phyloP scores from a whole-genome alignment of 768 basidiomycete species.

The Vararia minispora region DNA sequence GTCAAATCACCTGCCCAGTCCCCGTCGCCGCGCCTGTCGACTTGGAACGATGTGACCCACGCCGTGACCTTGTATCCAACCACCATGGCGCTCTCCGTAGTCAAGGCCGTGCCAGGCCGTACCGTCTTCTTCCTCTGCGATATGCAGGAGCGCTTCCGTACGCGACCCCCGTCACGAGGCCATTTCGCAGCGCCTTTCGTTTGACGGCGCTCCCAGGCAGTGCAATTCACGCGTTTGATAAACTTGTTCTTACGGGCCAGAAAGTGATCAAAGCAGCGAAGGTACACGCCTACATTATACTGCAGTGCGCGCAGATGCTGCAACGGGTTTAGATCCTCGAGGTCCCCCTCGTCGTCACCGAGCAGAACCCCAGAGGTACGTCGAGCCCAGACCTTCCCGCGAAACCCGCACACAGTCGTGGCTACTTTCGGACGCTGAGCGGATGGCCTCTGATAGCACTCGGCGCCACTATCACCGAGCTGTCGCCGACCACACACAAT shows the following conservation, averaged over 20 bases:
- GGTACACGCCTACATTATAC: slow-evolving; percentile 24
- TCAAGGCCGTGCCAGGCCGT: slow-evolving; percentile 26
- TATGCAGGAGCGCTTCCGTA: slow-evolving; percentile 68
- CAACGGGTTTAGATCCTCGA: slow-evolving; percentile 36
- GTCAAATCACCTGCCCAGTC: too few relatives aligned
- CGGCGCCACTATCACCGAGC: slow-evolving; percentile 54
- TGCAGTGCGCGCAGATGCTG: neutral
- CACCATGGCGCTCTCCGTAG: slow-evolving; percentile 12
- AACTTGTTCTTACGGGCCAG: slow-evolving; percentile 54
- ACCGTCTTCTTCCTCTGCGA: slow-evolving; percentile 76
- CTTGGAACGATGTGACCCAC: too few relatives aligned
- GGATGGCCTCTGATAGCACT: slow-evolving; percentile 33
- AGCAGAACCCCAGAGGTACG: slow-evolving; percentile 73
- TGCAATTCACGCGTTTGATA: slow-evolving; percentile 60
- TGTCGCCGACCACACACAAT: slow-evolving; percentile 32
- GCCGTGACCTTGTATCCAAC: too few relatives aligned
- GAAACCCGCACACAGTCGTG: slow-evolving; percentile 1
- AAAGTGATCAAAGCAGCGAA: slow-evolving; percentile 73
- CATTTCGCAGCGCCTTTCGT: neutral
- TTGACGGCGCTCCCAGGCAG: slow-evolving; percentile 19
- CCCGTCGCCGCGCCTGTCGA: too few relatives aligned
- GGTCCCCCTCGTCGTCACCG: slow-evolving; percentile 69
- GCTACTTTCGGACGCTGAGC: neutral
- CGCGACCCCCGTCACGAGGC: slow-evolving; percentile 14
- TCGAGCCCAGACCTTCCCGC: neutral